Percentiles rank a stretch among this genome's conserved stretches.
These are phyloP conservation scores for Diaporthe australafricana DNA, from an alignment of 2,329 filamentous ascomycete genomes.

Conservation along the genomic window DNA sequence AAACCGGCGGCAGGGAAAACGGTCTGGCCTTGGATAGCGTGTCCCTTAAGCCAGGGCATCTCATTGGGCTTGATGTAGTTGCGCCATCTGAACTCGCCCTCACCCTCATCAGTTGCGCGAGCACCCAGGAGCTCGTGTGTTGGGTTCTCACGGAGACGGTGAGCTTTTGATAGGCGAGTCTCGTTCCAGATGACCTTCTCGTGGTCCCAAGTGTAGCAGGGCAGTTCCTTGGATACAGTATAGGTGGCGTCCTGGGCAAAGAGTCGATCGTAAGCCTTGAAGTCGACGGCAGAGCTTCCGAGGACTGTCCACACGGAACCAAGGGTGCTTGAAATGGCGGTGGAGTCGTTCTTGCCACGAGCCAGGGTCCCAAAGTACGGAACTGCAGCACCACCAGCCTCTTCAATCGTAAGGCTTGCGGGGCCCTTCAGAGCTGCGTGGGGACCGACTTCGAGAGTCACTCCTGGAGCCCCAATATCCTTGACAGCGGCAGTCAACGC, in stretches of 20 bases:
- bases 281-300: conserved; percentile 12
- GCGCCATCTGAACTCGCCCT: conserved; percentile 41
- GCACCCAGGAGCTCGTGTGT: conserved; percentile 36
- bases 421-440: conserved; percentile 55
- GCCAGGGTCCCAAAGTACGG: conserved; percentile 42
- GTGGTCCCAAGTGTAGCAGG: conserved; percentile 37
- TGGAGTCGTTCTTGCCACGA: conserved; percentile 39
- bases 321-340: conserved; percentile 36
- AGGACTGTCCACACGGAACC: conserved; percentile 38
- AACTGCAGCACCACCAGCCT: conserved; percentile 28
- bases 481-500: conserved; percentile 32
- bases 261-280: conserved; percentile 12
- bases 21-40: conserved; percentile 47
- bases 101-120: not conserved
- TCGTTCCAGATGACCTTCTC: conserved; percentile 29
- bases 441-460: conserved; percentile 47
- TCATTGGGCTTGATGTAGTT: conserved; percentile 43
- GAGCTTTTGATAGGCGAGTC: conserved; percentile 28
- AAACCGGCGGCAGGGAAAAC: conserved; percentile 52
- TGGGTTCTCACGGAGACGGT: not conserved
- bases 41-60: conserved; percentile 53
- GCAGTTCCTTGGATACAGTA: conserved; percentile 28
- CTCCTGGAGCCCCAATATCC: not conserved
- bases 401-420: conserved; percentile 45
- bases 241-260: conserved; percentile 23